Conservation (phyloP, 495 filamentous ascomycete genomes). For the Cercophora samala region DNA sequence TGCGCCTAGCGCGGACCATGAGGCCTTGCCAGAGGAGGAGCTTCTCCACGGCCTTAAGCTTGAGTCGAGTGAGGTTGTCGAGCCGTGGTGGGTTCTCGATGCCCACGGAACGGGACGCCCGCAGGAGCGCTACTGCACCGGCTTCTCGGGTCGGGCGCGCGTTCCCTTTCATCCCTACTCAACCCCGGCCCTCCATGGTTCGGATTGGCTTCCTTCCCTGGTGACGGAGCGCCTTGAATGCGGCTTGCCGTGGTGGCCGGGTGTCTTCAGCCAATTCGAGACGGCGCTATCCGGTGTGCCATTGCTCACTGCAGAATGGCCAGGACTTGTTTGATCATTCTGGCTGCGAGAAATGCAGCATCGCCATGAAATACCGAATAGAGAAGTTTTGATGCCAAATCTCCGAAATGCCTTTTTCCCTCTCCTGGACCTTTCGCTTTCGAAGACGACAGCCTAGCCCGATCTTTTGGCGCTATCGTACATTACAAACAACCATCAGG, state of each 20-base stretch:
- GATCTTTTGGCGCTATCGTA: not conserved
- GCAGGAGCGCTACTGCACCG: conserved; percentile 33
- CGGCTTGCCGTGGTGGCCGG: not conserved
- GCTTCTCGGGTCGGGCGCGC: conserved; percentile 3
- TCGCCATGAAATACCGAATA: not conserved
- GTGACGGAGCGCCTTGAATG: conserved; percentile 4
- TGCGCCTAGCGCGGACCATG: not conserved
- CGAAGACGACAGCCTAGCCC: not conserved
- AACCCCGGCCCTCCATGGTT: conserved; percentile 4
- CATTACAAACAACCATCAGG: not conserved
- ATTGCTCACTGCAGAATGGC: conserved; percentile 15
- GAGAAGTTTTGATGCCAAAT: not conserved
- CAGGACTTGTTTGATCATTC: conserved; percentile 2
- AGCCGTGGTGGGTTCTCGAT: not conserved
- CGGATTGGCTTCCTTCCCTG: not conserved
- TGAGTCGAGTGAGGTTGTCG: not conserved
- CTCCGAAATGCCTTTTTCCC: not conserved
- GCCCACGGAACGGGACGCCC: conserved; percentile 26
- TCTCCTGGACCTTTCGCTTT: not conserved
- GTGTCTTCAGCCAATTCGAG: not conserved
- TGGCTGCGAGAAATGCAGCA: not conserved
- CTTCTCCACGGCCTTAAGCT: not conserved
- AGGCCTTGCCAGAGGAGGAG: not conserved
- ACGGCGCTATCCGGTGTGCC: conserved; percentile 18
- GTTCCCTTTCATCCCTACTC: not conserved